Evolutionary conservation across 768 basidiomycete species (phyloP).

Genomic region (Leccinum subgranulosum): DNA sequence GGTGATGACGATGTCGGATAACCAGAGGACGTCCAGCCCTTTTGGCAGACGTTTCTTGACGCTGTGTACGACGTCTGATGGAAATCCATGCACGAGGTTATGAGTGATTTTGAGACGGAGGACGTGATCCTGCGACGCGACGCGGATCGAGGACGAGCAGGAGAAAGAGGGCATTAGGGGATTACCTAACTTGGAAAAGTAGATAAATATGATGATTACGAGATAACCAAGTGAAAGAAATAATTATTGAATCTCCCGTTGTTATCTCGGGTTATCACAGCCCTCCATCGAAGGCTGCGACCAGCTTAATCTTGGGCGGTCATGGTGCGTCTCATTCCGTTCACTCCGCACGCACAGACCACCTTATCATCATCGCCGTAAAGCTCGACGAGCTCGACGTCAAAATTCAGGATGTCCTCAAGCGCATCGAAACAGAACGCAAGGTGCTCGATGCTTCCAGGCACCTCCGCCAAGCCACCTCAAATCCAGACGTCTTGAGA

Average conservation of each 20-base stretch:
- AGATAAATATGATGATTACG: slow-evolving; percentile 18
- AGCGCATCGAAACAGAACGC: slow-evolving; percentile 88
- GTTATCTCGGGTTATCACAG: slow-evolving; percentile 29
- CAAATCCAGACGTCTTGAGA: slow-evolving; percentile 81
- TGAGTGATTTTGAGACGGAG: slow-evolving; percentile 49
- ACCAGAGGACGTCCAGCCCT: slow-evolving; percentile 23
- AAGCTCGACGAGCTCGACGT: slow-evolving; percentile 69
- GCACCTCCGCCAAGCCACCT: slow-evolving; percentile 75
- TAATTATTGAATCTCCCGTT: not conserved
- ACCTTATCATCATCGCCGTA: slow-evolving; percentile 1
- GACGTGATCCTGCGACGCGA: slow-evolving; percentile 40
- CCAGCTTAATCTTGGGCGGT: slow-evolving; percentile 24
- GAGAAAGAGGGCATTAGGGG: slow-evolving; percentile 33
- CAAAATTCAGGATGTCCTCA: slow-evolving; percentile 90
- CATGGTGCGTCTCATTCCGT: slow-evolving; percentile 28
- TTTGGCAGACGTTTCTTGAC: slow-evolving; percentile 35
- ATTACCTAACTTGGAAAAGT: not conserved
- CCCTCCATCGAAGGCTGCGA: slow-evolving; percentile 13
- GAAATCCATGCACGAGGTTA: slow-evolving; percentile 34
- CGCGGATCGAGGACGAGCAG: slow-evolving; percentile 35
- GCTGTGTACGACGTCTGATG: slow-evolving; percentile 28
- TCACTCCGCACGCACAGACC: not conserved
- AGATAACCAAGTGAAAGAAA: slow-evolving; percentile 26
- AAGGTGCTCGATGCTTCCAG: slow-evolving; percentile 87
- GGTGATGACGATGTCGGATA: slow-evolving; percentile 47